A percentile compares a stretch with the other conserved stretches of the same genome.
Evolutionary conservation across 768 basidiomycete species (phyloP).

Genomic region (Tylopilus rubrobrunneus): DNA sequence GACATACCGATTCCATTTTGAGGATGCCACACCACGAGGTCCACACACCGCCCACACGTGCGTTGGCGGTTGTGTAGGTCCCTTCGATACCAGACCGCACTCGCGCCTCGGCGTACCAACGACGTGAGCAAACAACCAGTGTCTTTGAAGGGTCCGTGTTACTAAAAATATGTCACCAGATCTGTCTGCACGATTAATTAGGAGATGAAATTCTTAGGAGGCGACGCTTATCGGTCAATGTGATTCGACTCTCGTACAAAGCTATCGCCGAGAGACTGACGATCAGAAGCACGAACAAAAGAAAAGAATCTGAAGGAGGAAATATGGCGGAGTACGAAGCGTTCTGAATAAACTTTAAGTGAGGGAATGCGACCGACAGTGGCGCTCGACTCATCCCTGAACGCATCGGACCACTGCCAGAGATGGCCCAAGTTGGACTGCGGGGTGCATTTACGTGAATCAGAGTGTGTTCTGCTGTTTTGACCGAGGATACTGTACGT

Average conservation of each 20-base stretch:
- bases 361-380: neutral
- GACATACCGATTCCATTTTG: neutral
- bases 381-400: neutral
- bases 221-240: conserved; percentile 17
- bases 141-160: neutral
- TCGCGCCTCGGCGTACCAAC: neutral
- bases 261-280: neutral
- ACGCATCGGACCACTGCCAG: neutral
- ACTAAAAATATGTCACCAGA: neutral
- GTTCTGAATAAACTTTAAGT: neutral
- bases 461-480: neutral
- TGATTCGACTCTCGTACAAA: neutral
- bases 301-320: neutral
- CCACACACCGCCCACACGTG: conserved; percentile 12
- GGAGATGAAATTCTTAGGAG: conserved; percentile 6
- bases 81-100: too few species aligned
- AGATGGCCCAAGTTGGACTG: too few species aligned
- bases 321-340: conserved; percentile 1
- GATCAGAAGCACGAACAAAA: conserved; percentile 15
- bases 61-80: neutral
- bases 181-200: neutral
- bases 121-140: neutral
- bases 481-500: neutral
- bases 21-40: conserved; percentile 13
- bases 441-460: conserved; percentile 5